Percentiles rank a stretch among this genome's conserved stretches.
Evolutionary conservation across 2,329 filamentous ascomycete species (phyloP).

Genomic region (Monilinia laxa): DNA sequence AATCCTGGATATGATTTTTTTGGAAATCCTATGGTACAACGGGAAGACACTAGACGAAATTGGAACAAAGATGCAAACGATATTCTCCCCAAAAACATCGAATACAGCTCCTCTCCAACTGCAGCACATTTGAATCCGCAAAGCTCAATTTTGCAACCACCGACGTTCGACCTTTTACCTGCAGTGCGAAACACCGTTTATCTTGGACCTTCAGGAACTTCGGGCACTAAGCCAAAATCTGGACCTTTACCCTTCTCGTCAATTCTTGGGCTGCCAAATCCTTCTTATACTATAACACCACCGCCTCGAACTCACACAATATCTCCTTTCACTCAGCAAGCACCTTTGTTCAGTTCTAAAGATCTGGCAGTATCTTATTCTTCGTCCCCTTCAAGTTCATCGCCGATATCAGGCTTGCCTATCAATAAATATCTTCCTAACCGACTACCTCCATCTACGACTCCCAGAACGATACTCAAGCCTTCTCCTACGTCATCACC

Average conservation of each 20-base stretch:
- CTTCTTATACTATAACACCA: no score
- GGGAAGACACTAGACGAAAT: neutral
- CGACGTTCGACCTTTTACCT: neutral
- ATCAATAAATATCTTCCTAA: neutral
- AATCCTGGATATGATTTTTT: neutral
- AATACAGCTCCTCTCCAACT: neutral
- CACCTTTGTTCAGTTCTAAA: neutral
- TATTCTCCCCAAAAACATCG: no score
- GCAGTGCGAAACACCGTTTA: neutral
- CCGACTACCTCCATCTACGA: neutral
- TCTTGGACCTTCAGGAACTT: neutral
- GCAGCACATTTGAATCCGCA: neutral
- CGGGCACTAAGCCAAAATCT: neutral
- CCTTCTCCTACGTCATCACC: neutral
- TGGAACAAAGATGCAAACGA: neutral
- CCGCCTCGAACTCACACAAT: neutral
- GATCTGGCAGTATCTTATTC: neutral
- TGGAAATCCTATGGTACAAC: neutral
- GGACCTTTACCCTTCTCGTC: neutral
- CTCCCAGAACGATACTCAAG: neutral
- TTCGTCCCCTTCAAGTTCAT: no score
- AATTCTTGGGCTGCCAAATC: neutral
- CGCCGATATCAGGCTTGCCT: neutral
- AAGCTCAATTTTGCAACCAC: neutral
- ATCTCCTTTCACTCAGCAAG: neutral